These are phyloP conservation scores for Lenwebbia sp. DNA, from an alignment of 345 rosid genomes.

Conservation along the genomic window DNA sequence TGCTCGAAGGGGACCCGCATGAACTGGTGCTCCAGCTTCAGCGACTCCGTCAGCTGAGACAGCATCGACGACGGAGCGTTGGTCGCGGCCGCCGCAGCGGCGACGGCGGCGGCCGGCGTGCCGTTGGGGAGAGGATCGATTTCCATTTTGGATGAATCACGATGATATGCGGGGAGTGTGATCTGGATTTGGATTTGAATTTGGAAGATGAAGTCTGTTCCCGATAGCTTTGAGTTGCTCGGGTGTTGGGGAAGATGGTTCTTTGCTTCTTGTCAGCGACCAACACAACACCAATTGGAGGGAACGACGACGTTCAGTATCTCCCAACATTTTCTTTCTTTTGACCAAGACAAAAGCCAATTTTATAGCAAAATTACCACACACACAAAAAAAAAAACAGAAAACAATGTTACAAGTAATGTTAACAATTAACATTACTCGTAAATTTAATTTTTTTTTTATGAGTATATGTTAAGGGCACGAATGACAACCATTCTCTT, in stretches of 20 bases:
- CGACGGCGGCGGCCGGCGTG: conserved; percentile 19
- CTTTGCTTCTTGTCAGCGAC: not conserved
- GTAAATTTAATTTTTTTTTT: not conserved
- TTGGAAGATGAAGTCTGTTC: not conserved
- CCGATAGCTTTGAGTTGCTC: not conserved
- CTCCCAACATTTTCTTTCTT: not conserved
- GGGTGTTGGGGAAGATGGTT: not conserved
- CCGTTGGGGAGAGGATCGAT: not conserved
- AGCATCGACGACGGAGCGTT: conserved; percentile 35
- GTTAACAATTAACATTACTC: accelerated
- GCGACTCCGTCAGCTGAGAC: conserved; percentile 64
- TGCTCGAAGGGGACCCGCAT: conserved; percentile 94
- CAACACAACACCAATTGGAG: not conserved
- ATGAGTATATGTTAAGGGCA: not conserved
- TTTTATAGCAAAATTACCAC: not conserved
- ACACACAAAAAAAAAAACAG: not conserved
- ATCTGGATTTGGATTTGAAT: not conserved
- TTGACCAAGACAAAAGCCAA: not conserved
- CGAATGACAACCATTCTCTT: no score
- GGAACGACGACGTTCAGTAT: not conserved
- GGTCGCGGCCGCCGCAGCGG: conserved; percentile 8
- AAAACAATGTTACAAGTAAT: not conserved
- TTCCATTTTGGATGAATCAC: not conserved
- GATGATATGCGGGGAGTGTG: not conserved
- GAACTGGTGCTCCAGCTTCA: conserved; percentile 87